Evolutionary conservation across 805 yeast species (phyloP), one percentile per base, ranked within the genome.

Genomic region (Candida gorgasii): DNA sequence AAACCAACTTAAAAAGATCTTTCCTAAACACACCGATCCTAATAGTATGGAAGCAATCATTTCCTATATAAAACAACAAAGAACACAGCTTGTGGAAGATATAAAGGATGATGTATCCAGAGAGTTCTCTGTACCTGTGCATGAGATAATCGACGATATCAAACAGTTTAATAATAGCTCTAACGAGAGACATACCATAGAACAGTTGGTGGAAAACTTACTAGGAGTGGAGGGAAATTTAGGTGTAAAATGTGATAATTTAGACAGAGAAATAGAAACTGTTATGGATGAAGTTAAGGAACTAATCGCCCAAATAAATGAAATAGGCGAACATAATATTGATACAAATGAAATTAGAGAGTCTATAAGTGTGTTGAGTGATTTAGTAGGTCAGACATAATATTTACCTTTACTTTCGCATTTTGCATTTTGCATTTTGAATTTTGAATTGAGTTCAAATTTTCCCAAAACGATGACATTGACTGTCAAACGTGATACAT

Each of bases 121-220:
- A 1, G 46, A 54, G 27, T 63, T 61, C 36, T 44, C 58, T n/a
- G 39, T 61, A 4, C 68, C 70, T 4, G 20, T 57, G 19, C 43
- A 44, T 12, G 46, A 44, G 8, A 20, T 53, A 5, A n/a, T 40
- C 18, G 13, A 33, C 28, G 40, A 34, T n/a, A 22, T 38, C 12
- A 40, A 36, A 11, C 38, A 42, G n/a, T 32, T 33, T 11, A 36
- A 36, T 24, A 38, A 17, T n/a, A 22, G 27, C 8, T 24, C 42
- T 5, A 41, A 18, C 16, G 35, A 28, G 17, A 17, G 29, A n/a
- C 44, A 36, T 19, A 31, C 32, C 18, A 23, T 37, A 17, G 32
- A 42, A 12, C 39, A 35, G 38, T 20, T 44, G 8, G 31, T 31
- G 5, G 39, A 33, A 8, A 46, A 39, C n/a, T 37, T 43, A 11